Evolutionary conservation across 176 grass and related monocot genomes (phyloP).

Genomic region (Phragmites australis): DNA sequence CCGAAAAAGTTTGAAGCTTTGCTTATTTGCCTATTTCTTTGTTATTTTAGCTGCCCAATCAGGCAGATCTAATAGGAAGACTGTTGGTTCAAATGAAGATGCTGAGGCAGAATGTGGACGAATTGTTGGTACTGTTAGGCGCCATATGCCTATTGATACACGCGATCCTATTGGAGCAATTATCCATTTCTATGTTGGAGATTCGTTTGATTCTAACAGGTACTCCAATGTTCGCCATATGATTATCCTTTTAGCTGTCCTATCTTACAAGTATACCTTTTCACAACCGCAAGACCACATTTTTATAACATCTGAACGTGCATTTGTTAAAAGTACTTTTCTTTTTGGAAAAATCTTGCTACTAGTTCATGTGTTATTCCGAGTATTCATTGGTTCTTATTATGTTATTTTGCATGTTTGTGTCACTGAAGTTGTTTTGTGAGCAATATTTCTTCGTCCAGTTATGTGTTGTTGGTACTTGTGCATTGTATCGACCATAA

Average conservation of each 20-base stretch:
- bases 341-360: not conserved
- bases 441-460: slow-evolving; percentile 2
- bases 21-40: slow-evolving; percentile 29
- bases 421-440: slow-evolving; percentile 16
- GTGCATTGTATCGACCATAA: not conserved
- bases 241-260: slow-evolving; percentile 4
- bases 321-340: not conserved
- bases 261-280: not conserved
- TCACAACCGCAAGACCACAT: not conserved
- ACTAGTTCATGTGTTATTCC: not conserved
- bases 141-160: slow-evolving; percentile 86
- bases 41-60: slow-evolving; percentile 56
- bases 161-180: slow-evolving; percentile 84
- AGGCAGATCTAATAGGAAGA: slow-evolving; percentile 69
- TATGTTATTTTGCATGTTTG: slow-evolving; percentile 2
- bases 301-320: not conserved
- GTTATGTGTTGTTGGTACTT: slow-evolving; percentile 9
- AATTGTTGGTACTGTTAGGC: slow-evolving; percentile 86
- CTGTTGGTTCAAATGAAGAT: slow-evolving; percentile 55
- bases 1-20: too few species aligned
- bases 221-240: slow-evolving; percentile 24
- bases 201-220: slow-evolving; percentile 87
- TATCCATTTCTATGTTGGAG: slow-evolving; percentile 91
- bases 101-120: slow-evolving; percentile 59
- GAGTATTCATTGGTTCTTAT: not conserved